A percentile compares a stretch with the other conserved stretches of the same genome.
Conservation (phyloP, 2,329 filamentous ascomycete genomes). For the Pseudogymnoascus sp. region DNA sequence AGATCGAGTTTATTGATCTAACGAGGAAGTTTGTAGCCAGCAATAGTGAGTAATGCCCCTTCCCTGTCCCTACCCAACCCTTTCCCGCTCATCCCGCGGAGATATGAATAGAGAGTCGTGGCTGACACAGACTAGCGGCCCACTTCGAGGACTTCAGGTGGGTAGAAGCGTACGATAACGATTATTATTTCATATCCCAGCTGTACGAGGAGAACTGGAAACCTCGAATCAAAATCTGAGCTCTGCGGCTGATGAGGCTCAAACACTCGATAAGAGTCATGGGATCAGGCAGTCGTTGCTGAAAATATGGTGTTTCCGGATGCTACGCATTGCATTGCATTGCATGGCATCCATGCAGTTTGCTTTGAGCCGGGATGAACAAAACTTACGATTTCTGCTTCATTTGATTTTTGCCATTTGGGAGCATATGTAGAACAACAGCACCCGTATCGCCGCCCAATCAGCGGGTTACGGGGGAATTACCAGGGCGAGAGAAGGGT, state of each 20-base stretch:
- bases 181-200: constrained; percentile 53
- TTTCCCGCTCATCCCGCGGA: neutral
- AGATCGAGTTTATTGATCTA: neutral
- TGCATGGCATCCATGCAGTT: neutral
- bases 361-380: neutral
- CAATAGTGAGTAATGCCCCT: neutral
- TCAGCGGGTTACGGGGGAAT: neutral
- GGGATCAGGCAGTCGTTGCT: neutral
- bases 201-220: constrained; percentile 50
- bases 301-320: neutral
- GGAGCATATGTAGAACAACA: too few species aligned
- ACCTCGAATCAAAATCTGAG: constrained; percentile 20
- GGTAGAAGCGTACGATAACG: constrained; percentile 41
- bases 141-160: constrained; percentile 33
- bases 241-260: neutral
- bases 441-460: neutral
- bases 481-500: neutral
- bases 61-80: neutral
- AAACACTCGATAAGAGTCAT: neutral
- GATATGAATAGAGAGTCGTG: neutral
- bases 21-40: neutral
- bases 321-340: neutral
- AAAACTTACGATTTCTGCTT: neutral
- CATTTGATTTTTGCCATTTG: neutral
- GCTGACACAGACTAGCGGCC: constrained; percentile 31